Evolutionary conservation across 2,329 filamentous ascomycete species (phyloP), one percentile per base, ranked within the genome.

Genomic region (Fusarium continuum): DNA sequence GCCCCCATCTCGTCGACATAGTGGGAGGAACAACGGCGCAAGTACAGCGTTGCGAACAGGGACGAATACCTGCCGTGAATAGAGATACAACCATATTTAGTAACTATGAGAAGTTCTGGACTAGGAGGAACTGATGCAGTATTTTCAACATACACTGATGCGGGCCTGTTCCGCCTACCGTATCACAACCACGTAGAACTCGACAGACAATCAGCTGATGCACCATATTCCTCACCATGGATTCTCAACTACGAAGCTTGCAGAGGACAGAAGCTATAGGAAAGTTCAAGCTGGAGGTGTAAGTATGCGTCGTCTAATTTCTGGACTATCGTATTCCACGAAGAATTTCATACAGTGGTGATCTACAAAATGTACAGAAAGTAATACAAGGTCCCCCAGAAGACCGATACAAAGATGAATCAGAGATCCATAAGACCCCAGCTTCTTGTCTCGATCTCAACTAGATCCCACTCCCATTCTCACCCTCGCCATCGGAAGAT

Each of bases 401-500:
- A 31, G 23, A 20, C 20, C 9, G 19, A 44, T 23, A 34, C 13
- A 36, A 46, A 45, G 14, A 34, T 44, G 31, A 39, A 31, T 26
- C 40, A 25, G 39, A 38, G 34, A 63, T 44, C 39, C 40, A 54
- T 38, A 22, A 56, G 54, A 55, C 32, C 34, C 31, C 23, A 10
- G 26, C 41, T 8, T 29, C 6, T 17, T 46, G 35, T 39, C 28
- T 29, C 32, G 38, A 68, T 51, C 51, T 51, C 32, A 29, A 34
- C 28, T 49, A 62, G 41, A 59, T 55, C 66, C n/a, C 40, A 34
- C 48, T 16, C 29, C 26, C 34, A 36, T 25, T 14, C 34, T 45
- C 36, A 34, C 11, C 55, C 28, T 49, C 43, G 22, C 40, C 40
- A 49, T 45, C 50, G 55, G 54, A 65, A 66, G 64, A 70, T 70